Percentiles rank a stretch among this genome's conserved stretches.
These are phyloP conservation scores for Glycine latifolia DNA, from an alignment of 306 rosid species.

Conservation along the genomic window DNA sequence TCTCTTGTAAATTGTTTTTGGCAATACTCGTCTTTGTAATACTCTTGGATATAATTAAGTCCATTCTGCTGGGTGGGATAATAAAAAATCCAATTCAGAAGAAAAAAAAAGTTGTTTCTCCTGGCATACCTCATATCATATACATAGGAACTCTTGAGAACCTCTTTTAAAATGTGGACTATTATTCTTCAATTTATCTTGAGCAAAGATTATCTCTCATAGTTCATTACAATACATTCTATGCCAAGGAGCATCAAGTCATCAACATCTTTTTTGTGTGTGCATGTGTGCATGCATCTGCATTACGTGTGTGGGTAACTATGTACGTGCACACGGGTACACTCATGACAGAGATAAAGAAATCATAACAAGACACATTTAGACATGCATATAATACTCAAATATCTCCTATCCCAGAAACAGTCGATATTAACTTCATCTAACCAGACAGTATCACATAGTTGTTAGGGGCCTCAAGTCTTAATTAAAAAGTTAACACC, in stretches of 20 bases:
- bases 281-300: background rate
- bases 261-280: background rate
- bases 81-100: background rate
- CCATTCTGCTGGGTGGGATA: background rate
- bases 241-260: background rate
- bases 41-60: background rate
- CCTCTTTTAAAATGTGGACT: slow-evolving; percentile 19
- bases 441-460: slow-evolving; percentile 24
- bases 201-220: background rate
- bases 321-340: background rate
- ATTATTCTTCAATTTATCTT: slow-evolving; percentile 25
- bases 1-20: background rate
- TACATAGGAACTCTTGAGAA: slow-evolving; percentile 14
- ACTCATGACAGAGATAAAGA: background rate
- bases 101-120: background rate
- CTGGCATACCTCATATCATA: background rate
- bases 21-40: background rate
- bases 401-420: slow-evolving; percentile 11
- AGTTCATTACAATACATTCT: slow-evolving; percentile 1
- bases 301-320: background rate
- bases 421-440: slow-evolving; percentile 24
- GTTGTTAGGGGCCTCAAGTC: slow-evolving; percentile 7
- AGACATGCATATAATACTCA: slow-evolving; percentile 19
- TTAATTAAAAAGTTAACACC: background rate
- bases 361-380: slow-evolving; percentile 1